Percentiles rank a stretch among this genome's conserved stretches.
These are phyloP conservation scores for Ulmus americana DNA, from an alignment of 331 rosid genomes.

Conservation along the genomic window DNA sequence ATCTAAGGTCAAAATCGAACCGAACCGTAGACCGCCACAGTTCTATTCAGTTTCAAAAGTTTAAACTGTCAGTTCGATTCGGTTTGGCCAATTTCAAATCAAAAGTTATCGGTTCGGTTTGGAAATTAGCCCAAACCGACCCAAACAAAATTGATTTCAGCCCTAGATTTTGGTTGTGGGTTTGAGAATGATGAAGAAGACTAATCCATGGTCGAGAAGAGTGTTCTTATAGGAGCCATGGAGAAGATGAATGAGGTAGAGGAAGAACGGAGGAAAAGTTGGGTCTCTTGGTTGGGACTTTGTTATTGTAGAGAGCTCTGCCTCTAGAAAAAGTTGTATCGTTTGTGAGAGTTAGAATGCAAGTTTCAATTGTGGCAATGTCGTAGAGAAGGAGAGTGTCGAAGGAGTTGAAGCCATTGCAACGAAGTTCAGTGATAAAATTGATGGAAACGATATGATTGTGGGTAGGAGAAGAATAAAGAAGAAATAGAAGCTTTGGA, in stretches of 20 bases:
- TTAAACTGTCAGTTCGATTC: too few relatives aligned
- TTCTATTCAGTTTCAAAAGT: too few relatives aligned
- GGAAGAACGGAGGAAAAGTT: conserved; percentile 45
- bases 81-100: too few relatives aligned
- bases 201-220: conserved; percentile 67
- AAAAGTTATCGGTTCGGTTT: too few relatives aligned
- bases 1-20: too few relatives aligned
- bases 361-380: conserved; percentile 49
- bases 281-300: conserved; percentile 34
- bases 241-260: conserved; percentile 69
- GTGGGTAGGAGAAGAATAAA: conserved; percentile 12
- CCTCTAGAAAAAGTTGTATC: too few relatives aligned
- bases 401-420: conserved; percentile 54
- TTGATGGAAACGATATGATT: conserved; percentile 12
- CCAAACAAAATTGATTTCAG: too few relatives aligned
- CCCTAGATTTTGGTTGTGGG: conserved; percentile 46
- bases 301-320: conserved; percentile 43
- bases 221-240: conserved; percentile 37
- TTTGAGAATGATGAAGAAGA: conserved; percentile 40
- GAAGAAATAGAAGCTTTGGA: conserved; percentile 1
- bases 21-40: too few relatives aligned
- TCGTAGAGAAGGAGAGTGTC: conserved; percentile 36
- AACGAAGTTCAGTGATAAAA: conserved; percentile 41
- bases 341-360: conserved; percentile 51
- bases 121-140: too few relatives aligned